Base-by-base conservation (phyloP, 2,329 filamentous ascomycete species). In the Ophiostoma sp. region DNA sequence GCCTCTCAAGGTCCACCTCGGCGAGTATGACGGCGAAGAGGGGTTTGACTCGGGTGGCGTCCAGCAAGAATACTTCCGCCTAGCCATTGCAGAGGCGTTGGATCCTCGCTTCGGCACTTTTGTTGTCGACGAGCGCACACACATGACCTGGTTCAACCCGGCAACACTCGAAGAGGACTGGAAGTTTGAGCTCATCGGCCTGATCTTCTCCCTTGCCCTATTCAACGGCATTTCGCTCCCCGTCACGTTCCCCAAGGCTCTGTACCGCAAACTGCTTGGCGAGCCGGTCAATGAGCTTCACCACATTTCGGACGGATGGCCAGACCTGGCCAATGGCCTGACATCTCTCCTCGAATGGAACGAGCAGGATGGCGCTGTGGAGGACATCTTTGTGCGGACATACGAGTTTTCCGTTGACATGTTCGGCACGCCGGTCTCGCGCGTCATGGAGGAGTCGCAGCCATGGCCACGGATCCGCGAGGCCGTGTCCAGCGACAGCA, bases 211-310 rank as follows among this genome's bases (percentile, higher is more conserved):
- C 0, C 82, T 99, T 18, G 95, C 95, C 5, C 81, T 98, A 4
- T 97, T 95, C 79, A 99, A 99, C 73, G 94, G 94, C 1, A 82
- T 98, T 38, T 97, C 93, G 0, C 81, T 99, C 0, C 95, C 95
- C 0, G 84, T 98, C 58, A 96, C 90, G 1, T 95, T 99, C 70
- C 95, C 95, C 0, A 84, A 87, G 69, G 91, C 89, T 0, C 84
- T 99, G 3, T 99, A 99, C 78, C 85, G 87, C 67, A 91, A 91
- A 73, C 82, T 98, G 0, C 81, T 96, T 0, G 87, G 85, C 8
- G 81, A 89, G 69, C 86, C 88, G 8, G 86, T 90, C 16, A 86
- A 86, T 45, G 84, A 88, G 68, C 80, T 95, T 1, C 85, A 92
- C 64, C 88, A 93, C 75, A 92, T 98, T 71, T 82, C 84, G 2